A percentile compares a stretch with the other conserved stretches of the same genome.
phyloP scores from a whole-genome alignment of 257 asterid genomes.

The Fraxinus cuspidata region DNA sequence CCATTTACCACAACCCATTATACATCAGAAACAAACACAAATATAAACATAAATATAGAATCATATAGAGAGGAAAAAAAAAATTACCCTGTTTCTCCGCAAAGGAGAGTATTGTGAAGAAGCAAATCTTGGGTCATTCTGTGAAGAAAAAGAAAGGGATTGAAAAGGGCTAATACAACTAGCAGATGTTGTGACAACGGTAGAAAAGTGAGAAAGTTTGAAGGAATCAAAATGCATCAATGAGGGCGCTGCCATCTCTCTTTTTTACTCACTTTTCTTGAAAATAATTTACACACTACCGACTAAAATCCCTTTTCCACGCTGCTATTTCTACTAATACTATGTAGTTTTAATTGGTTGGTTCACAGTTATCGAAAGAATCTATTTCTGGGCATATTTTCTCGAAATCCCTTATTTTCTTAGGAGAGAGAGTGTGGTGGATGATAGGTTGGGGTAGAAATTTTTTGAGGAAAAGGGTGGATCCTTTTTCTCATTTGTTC shows the following conservation, averaged over 20 bases:
- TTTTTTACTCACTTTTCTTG: constrained; percentile 10
- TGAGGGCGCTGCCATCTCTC: constrained; percentile 42
- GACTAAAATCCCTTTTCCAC: neutral
- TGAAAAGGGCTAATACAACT: constrained; percentile 30
- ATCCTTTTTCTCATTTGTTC: constrained; percentile 8
- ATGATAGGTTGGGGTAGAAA: constrained; percentile 15
- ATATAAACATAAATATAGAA: neutral
- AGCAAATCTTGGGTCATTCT: constrained; percentile 28
- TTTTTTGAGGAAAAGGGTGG: constrained; percentile 27
- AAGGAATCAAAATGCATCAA: constrained; percentile 44
- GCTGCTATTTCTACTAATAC: neutral
- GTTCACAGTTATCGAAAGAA: neutral
- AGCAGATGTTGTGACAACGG: constrained; percentile 28
- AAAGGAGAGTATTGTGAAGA: constrained; percentile 30
- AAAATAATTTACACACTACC: neutral
- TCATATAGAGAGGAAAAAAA: neutral
- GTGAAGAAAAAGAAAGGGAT: constrained; percentile 29
- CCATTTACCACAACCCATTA: constrained; percentile 22
- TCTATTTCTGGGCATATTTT: neutral
- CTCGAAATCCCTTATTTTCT: neutral
- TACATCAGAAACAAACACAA: neutral
- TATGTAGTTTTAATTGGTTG: neutral
- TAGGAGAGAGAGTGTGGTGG: neutral
- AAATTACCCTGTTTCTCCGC: constrained; percentile 32
- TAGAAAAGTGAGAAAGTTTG: constrained; percentile 32